Evolutionary conservation across 345 rosid species (phyloP), one percentile per base, ranked within the genome.

Genomic region (Syzygium aqueum): DNA sequence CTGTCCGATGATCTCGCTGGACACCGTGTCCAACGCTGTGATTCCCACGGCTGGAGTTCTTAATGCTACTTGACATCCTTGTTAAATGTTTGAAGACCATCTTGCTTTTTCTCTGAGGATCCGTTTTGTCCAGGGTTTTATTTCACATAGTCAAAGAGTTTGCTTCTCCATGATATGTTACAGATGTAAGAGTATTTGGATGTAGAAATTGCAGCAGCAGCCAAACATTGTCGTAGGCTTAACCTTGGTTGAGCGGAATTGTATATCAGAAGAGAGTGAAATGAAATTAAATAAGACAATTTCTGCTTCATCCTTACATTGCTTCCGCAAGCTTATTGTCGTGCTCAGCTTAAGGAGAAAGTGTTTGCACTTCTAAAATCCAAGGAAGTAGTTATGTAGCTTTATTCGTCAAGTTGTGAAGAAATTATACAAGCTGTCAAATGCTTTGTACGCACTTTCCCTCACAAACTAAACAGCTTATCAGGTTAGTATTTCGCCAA

Each of bases 1-100:
- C 97, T 16, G 90, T 92, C 90, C 91, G 98, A 77, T 96, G 93
- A 96, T 73, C 87, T 91, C 93, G 49, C 73, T 80, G 19, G 37
- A 23, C 16, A 25, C 13, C 77, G 86, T 80, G 40, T 11, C 46
- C 57, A 11, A 50, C 33, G 8, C 80, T 50, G 54, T 86, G 53
- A 67, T 85, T 43, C 37, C 77, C 77, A 51, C 80, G 5, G 17
- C 85, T 85, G 78, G 52, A 67, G 52, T 12, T 49, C 30, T 50
- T 51, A 43, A 73, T 73, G 80, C 80, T 73, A 37, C 80, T 73
- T 33, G 80, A 73, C 84, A 53, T 27, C 84, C 59, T 51, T 25
- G 61, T 88, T 82, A 67, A 22, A 50, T 86, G 15, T 87, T 30
- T 27, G 16, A 82, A 85, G 87, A 33, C 40, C 80, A 73, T 33